phyloP scores from a whole-genome alignment of 106 monocot genomes.

The Dendrobium chrysotoxum region DNA sequence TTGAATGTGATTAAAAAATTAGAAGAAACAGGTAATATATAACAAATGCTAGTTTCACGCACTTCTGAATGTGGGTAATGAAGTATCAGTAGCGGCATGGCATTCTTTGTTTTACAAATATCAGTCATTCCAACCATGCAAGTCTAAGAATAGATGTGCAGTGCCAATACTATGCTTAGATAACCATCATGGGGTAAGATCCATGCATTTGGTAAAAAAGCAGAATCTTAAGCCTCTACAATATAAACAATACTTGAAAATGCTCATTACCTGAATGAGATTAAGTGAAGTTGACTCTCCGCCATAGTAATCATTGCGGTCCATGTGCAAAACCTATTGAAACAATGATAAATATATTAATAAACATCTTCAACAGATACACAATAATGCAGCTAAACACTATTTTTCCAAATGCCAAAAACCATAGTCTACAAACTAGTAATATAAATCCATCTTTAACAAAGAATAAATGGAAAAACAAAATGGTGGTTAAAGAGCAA shows the following conservation, averaged over 20 bases:
- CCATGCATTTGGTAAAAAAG: neutral
- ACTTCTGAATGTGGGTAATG: neutral
- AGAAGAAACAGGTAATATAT: neutral
- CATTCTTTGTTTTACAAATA: neutral
- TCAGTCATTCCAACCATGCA: neutral
- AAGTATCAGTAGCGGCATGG: neutral
- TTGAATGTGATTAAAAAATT: neutral
- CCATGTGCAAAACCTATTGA: constrained; percentile 44
- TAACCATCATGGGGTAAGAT: neutral
- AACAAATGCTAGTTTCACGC: neutral
- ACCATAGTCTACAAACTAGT: neutral
- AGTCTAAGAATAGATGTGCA: neutral
- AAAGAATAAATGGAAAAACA: neutral
- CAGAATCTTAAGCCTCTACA: neutral
- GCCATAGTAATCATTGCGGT: constrained; percentile 53
- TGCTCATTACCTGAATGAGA: constrained; percentile 38
- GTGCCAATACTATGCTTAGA: neutral
- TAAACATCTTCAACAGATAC: neutral
- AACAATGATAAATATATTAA: neutral
- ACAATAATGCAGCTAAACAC: neutral
- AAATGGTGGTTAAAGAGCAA: neutral
- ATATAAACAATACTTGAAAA: neutral
- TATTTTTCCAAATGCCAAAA: neutral
- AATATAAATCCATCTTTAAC: neutral
- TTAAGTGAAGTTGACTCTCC: constrained; percentile 61